Base-by-base conservation (phyloP, 345 rosid genomes). In the Hypericum perforatum region DNA sequence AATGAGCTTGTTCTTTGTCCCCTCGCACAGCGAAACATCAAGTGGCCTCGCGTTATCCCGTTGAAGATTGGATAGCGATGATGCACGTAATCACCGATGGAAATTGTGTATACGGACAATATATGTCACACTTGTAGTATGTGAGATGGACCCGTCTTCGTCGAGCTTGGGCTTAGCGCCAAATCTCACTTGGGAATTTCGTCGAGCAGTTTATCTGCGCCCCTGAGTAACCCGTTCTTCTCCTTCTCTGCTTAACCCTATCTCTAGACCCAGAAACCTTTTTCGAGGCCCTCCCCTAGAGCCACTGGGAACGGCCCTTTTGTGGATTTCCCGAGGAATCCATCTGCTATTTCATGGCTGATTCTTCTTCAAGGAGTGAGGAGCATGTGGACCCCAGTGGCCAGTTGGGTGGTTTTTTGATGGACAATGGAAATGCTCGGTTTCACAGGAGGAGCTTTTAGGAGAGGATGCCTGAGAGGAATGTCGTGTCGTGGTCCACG, bases 371-470 rank as follows among this genome's bases (percentile, higher is more conserved):
- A 1, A 73, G 64, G 62, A 64, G 56, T 7, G 89, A 78, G 49
- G 96, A 82, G 36, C 69, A 69, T 47, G 53, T 52, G 49, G 76
- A 70, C 44, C 52, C 62, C 5, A 39, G 62, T 61, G 59, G 46
- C 66, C 89, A 71, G 37, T 71, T 66, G 49, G 61, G 64, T 13
- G 81, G 74, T 32, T 70, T 53, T 64, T 50, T 64, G 4, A 42
- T 42, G 37, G 66, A 53, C 15, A 71, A 76, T 61, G 80, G 66
- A 49, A 89, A 86, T 52, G 43, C 62, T 37, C 79, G 80, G 64
- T 60, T 76, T 63, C 99, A 84, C 43, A 79, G 76, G 64, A 78
- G 97, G 76, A 82, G 97, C 54, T 79, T 67, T 69, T 86, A 88
- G 0, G 99, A 83, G 36, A 84, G 86, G n/a, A n/a, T n/a, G n/a